A percentile compares a stretch with the other conserved stretches of the same genome.
Conservation (phyloP, 306 rosid species). For the Canavalia ensiformis region DNA sequence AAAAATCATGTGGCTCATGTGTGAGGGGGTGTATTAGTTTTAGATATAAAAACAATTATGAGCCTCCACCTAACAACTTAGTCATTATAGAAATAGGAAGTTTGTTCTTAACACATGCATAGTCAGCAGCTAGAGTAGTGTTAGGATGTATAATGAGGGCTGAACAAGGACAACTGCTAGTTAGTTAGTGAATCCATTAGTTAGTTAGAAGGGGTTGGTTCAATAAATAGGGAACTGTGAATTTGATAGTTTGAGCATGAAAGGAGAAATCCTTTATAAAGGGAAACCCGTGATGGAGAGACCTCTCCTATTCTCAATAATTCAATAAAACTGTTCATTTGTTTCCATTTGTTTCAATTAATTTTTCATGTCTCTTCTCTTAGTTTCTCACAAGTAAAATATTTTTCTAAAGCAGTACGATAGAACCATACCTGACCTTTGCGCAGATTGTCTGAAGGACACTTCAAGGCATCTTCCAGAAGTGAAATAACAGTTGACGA, state of each 20-base stretch:
- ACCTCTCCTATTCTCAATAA: slow-evolving; percentile 7
- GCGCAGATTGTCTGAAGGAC: slow-evolving; percentile 96
- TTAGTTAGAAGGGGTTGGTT: slow-evolving; percentile 1
- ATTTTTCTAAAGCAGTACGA: slow-evolving; percentile 19
- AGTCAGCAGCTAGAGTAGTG: neutral
- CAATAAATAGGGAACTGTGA: neutral
- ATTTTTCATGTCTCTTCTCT: slow-evolving; percentile 3
- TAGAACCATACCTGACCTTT: slow-evolving; percentile 90
- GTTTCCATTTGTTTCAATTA: neutral
- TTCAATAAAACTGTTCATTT: neutral
- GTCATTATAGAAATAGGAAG: neutral
- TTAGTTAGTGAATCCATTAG: neutral
- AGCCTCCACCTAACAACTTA: slow-evolving; percentile 11
- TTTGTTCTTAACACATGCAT: neutral
- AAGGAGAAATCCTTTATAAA: neutral
- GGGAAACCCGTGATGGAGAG: neutral
- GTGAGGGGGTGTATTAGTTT: neutral
- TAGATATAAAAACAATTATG: slow-evolving; percentile 4
- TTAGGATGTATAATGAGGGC: neutral
- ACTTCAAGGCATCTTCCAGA: slow-evolving; percentile 89
- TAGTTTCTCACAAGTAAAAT: neutral
- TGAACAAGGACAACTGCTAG: neutral
- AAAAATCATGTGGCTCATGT: neutral
- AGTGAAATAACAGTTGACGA: slow-evolving; percentile 84
- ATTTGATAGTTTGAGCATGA: neutral